A percentile compares a stretch with the other conserved stretches of the same genome.
Evolutionary conservation across 2,329 filamentous ascomycete genomes (phyloP).

Genomic region (Ramularia collo-cygni): DNA sequence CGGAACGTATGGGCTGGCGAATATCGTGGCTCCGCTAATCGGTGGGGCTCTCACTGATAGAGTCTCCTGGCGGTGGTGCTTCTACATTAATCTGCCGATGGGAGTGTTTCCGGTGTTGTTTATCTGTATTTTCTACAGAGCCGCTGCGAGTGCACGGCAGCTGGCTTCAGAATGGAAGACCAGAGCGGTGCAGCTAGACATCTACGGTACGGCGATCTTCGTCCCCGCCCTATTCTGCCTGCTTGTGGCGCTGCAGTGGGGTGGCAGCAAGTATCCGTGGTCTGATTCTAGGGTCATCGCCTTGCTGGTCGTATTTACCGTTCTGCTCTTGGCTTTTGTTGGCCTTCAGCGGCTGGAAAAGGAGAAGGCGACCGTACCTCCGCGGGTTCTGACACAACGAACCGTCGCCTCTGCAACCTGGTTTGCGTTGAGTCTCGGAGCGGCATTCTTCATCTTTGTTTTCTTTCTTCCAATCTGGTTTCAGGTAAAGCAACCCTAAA

Average conservation of each 20-base stretch:
- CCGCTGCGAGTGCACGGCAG: no score
- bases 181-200: conserved; percentile 1
- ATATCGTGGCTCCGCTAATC: conserved; percentile 45
- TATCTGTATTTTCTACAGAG: not conserved
- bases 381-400: conserved; percentile 23
- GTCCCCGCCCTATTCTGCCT: conserved; percentile 30
- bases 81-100: conserved; percentile 38
- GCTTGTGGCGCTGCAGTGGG: conserved; percentile 41
- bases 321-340: conserved; percentile 35
- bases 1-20: conserved; percentile 36
- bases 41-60: conserved; percentile 43
- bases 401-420: conserved; percentile 20
- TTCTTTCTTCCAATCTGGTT: conserved; percentile 29
- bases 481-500: no score
- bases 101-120: conserved; percentile 30
- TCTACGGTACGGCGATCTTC: not conserved
- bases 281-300: conserved; percentile 19
- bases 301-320: conserved; percentile 28
- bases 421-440: not conserved
- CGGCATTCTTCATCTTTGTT: not conserved
- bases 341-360: conserved; percentile 12
- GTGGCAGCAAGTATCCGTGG: conserved; percentile 36
- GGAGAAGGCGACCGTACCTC: conserved; percentile 22
- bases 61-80: conserved; percentile 43
- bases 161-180: not conserved